These are phyloP conservation scores for Aureobasidium uvarum DNA, from an alignment of 2,329 filamentous ascomycete genomes.

Conservation along the genomic window DNA sequence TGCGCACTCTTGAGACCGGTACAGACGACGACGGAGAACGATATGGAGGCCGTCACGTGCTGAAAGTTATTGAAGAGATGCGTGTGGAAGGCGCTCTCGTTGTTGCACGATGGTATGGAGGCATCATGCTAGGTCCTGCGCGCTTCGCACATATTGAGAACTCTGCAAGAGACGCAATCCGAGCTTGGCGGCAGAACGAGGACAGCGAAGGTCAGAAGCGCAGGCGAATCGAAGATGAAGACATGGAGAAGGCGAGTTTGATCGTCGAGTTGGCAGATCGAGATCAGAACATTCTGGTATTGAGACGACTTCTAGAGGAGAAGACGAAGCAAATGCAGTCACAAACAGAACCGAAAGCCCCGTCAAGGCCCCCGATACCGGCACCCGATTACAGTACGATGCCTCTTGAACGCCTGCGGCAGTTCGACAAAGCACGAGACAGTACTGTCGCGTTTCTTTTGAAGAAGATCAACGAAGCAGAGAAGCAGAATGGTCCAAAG, in stretches of 20 bases:
- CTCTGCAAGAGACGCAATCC: conserved; percentile 50
- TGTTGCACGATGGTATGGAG: conserved; percentile 57
- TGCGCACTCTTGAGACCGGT: conserved; percentile 35
- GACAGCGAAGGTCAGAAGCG: conserved; percentile 37
- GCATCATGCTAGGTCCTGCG: conserved; percentile 53
- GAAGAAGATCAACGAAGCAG: conserved; percentile 53
- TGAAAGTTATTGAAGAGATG: conserved; percentile 48
- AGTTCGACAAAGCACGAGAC: conserved; percentile 53
- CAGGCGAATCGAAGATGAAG: conserved; percentile 41
- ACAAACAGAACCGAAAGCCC: conserved; percentile 25
- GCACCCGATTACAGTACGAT: conserved; percentile 45
- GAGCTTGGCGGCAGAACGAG: conserved; percentile 43
- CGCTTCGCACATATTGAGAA: conserved; percentile 55
- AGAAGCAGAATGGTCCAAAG: conserved; percentile 37
- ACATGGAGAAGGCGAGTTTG: conserved; percentile 37
- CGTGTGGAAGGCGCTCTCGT: conserved; percentile 49
- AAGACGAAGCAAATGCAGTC: conserved; percentile 40
- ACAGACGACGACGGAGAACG: conserved; percentile 57
- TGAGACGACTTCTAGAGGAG: conserved; percentile 48
- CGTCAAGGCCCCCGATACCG: conserved; percentile 31
- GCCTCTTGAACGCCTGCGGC: conserved; percentile 43
- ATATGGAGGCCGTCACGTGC: conserved; percentile 50
- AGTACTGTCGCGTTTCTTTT: conserved; percentile 54
- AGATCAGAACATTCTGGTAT: conserved; percentile 49
- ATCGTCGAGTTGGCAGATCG: conserved; percentile 46